Percentiles rank a stretch among this genome's conserved stretches.
Evolutionary conservation across 768 basidiomycete species (phyloP).

Genomic region (Mycena latifolia): DNA sequence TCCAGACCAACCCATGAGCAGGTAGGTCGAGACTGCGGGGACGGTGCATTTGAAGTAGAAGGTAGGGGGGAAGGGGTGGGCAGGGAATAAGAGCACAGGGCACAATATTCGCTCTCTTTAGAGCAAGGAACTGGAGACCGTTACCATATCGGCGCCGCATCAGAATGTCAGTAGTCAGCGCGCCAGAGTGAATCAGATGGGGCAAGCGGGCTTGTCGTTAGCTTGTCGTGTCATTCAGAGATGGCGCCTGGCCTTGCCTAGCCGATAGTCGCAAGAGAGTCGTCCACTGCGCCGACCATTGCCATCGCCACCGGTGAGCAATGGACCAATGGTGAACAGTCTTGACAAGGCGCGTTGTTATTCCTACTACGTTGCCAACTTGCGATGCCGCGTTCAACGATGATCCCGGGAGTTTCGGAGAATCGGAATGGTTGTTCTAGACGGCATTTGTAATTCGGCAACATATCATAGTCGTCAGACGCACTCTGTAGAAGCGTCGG

Average conservation of each 20-base stretch:
- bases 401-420: background rate
- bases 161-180: slow-evolving; percentile 30
- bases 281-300: slow-evolving; percentile 7
- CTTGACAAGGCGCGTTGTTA: background rate
- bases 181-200: slow-evolving; percentile 16
- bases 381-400: background rate
- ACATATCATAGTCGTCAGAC: no score
- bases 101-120: slow-evolving; percentile 14
- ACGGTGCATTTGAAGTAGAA: slow-evolving; percentile 8
- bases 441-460: no score
- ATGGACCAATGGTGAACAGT: no score
- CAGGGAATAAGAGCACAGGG: background rate
- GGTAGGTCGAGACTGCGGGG: slow-evolving; percentile 14
- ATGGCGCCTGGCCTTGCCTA: slow-evolving; percentile 14
- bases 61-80: background rate
- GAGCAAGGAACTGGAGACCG: slow-evolving; percentile 24
- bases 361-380: background rate
- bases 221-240: slow-evolving; percentile 25
- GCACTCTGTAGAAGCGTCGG: no score
- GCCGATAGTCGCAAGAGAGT: no score
- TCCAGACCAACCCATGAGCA: slow-evolving; percentile 7
- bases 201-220: slow-evolving; percentile 19
- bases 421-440: slow-evolving; percentile 31
- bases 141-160: slow-evolving; percentile 31
- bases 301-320: slow-evolving; percentile 17